Percentiles rank a stretch among this genome's conserved stretches.
Evolutionary conservation across 306 rosid species (phyloP).

Genomic region (Quercus variabilis): DNA sequence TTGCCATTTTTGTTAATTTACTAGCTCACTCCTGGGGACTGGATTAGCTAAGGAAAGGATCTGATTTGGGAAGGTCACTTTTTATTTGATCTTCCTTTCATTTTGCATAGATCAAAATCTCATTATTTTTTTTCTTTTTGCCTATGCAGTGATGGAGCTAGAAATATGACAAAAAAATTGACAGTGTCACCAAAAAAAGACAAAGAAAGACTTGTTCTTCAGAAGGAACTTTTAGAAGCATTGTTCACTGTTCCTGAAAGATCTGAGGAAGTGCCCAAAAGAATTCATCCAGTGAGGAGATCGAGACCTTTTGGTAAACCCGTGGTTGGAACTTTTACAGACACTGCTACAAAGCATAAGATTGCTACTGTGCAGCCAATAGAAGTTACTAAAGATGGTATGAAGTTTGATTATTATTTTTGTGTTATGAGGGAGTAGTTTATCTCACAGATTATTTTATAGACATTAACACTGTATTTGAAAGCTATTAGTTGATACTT

Average conservation of each 20-base stretch:
- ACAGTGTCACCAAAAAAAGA: constrained; percentile 12
- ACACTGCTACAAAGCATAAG: not conserved
- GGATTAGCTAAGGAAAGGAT: not conserved
- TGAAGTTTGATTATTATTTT: not conserved
- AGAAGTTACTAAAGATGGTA: constrained; percentile 25
- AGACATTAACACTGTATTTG: not conserved
- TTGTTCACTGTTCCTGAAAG: constrained; percentile 34
- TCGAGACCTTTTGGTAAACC: not conserved
- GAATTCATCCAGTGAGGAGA: constrained; percentile 5
- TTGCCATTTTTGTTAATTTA: not conserved
- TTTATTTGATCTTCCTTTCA: not conserved
- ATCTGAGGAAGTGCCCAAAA: constrained; percentile 25
- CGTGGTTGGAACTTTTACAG: constrained; percentile 10
- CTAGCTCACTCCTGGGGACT: not conserved
- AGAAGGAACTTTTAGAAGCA: constrained; percentile 30
- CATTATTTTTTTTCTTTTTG: constrained; percentile 2
- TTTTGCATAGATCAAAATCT: not conserved
- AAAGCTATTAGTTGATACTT: not conserved
- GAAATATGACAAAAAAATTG: not conserved
- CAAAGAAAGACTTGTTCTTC: constrained; percentile 4
- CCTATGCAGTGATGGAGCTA: constrained; percentile 18
- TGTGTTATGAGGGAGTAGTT: not conserved
- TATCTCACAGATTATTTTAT: not conserved
- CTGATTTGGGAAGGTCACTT: not conserved
- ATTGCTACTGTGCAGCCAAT: constrained; percentile 4